Evolutionary conservation across 2,329 filamentous ascomycete species (phyloP), one percentile per base, ranked within the genome.

Genomic region (Alternaria sp.): DNA sequence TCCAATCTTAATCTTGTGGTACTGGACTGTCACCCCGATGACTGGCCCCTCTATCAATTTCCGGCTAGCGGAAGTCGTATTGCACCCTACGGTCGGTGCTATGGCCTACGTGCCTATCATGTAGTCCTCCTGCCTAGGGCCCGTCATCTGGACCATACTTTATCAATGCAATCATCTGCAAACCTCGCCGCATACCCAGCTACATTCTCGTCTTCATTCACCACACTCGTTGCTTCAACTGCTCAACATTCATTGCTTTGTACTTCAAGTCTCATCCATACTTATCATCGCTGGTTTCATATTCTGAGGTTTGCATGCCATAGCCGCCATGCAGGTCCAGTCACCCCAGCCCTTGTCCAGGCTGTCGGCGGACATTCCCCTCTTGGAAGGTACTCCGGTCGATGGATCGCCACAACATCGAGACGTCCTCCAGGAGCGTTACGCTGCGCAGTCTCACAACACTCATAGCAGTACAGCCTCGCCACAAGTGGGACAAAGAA

Each of bases 311-410:
- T 40, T 70, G 66, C 70, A 75, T 69, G 65, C 62, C 67, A 66
- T 61, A 67, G 61, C 59, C 51, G 56, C 61, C 54, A 78, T 82
- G 77, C 74, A 76, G 69, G 65, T 76, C 50, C 74, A 74, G 62
- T 61, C 36, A 40, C 36, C 75, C 60, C 72, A 75, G 61, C 77
- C 77, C 64, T 76, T 79, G 69, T 77, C 75, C 62, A 75, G 82
- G n/a, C 69, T 83, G 62, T 80, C 80, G 9, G 82, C 80, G 6
- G 83, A 83, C 64, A 79, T 79, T 64, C 79, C 81, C 68, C 70
- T 78, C 44, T 72, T 81, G 56, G 67, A 72, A 75, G 73, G 28
- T 69, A 64, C 47, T 59, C 45, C 62, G 40, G 59, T 66, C 19
- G 69, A 71, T 4, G 51, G 54, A n/a, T 68, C 62, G 36, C 62